Base-by-base conservation (phyloP, 2,329 filamentous ascomycete species). In the Beauveria australis region DNA sequence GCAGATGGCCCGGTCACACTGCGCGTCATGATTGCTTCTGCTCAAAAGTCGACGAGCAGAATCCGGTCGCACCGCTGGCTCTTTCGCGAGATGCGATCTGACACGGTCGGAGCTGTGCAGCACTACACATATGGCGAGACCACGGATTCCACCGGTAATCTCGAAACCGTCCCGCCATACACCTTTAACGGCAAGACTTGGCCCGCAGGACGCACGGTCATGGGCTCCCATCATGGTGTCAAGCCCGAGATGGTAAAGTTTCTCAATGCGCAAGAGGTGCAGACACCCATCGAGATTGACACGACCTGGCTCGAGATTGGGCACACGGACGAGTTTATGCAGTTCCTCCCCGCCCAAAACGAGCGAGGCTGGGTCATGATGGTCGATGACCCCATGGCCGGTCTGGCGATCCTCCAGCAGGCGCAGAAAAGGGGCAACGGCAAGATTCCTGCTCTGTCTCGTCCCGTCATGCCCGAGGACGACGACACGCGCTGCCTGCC, bases 211-310 rank as follows among this genome's bases (percentile, higher is more conserved):
- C 59, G 59, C 2, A 6, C 53, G 0, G n/a, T 56, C 22, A 37
- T 56, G 52, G 59, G 59, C 8, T 49, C 47, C 1, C 63, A 57
- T 30, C 47, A 62, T 1, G 58, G 56, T 16, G n/a, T 44, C 5
- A 41, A 54, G 3, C 65, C 66, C 3, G 12, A 48, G 2, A 65
- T 76, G 26, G 48, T 68, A 1, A 59, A 62, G 1, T 72, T 71
- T 30, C 63, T 77, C 5, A 53, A 67, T 5, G 71, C 69, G 0
- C 74, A 77, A 53, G 70, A 70, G 22, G 61, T 69, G 1, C 74
- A 77, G 48, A 64, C 69, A 4, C 72, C 74, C 0, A 59, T 77
- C 2, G 58, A 69, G 0, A 64, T 77, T 0, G 73, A 71, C 40
- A 69, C 67, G 2, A 61, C 33, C 1, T 71, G 68, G 68, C 41